Evolutionary conservation across 805 yeast species (phyloP).

Genomic region (Candida railenensis): DNA sequence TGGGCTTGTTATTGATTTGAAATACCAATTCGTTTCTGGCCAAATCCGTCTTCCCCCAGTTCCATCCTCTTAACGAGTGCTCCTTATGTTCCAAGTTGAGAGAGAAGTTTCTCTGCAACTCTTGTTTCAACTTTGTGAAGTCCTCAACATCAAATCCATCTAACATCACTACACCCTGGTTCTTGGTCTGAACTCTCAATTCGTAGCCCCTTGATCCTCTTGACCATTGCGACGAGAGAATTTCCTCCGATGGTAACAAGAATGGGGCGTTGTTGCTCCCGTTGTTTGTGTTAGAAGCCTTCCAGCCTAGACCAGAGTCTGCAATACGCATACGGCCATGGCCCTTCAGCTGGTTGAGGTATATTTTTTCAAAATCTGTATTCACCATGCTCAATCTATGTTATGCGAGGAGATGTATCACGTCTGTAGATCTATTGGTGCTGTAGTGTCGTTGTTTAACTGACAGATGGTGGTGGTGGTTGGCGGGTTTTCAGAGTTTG

Average conservation of each 20-base stretch:
- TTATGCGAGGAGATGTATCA: background rate
- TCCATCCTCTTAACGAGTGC: slow-evolving; percentile 97
- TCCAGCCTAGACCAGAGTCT: slow-evolving; percentile 98
- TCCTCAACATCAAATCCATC: slow-evolving; percentile 93
- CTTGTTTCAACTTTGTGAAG: slow-evolving; percentile 75
- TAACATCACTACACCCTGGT: slow-evolving; percentile 77
- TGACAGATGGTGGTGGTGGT: too few species aligned
- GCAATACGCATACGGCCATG: slow-evolving; percentile 93
- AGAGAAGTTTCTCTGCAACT: slow-evolving; percentile 72
- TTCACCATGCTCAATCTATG: slow-evolving; percentile 37
- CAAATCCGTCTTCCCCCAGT: slow-evolving; percentile 94
- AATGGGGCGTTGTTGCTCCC: slow-evolving; percentile 64
- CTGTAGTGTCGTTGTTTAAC: background rate
- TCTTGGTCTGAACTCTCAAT: slow-evolving; percentile 83
- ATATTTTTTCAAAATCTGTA: slow-evolving; percentile 87
- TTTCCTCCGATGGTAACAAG: slow-evolving; percentile 81
- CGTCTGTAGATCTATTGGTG: too few species aligned
- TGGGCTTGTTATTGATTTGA: slow-evolving; percentile 82
- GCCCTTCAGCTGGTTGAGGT: slow-evolving; percentile 78
- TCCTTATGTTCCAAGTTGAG: slow-evolving; percentile 78
- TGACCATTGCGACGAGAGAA: slow-evolving; percentile 82
- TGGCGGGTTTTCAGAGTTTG: too few species aligned
- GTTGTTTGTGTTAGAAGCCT: slow-evolving; percentile 48
- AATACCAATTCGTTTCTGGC: slow-evolving; percentile 90
- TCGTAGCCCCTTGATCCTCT: slow-evolving; percentile 93